A percentile compares a stretch with the other conserved stretches of the same genome.
These are phyloP conservation scores for Nothophaeocryptopus gaeumannii DNA, from an alignment of 2,329 filamentous ascomycete species.

Conservation along the genomic window DNA sequence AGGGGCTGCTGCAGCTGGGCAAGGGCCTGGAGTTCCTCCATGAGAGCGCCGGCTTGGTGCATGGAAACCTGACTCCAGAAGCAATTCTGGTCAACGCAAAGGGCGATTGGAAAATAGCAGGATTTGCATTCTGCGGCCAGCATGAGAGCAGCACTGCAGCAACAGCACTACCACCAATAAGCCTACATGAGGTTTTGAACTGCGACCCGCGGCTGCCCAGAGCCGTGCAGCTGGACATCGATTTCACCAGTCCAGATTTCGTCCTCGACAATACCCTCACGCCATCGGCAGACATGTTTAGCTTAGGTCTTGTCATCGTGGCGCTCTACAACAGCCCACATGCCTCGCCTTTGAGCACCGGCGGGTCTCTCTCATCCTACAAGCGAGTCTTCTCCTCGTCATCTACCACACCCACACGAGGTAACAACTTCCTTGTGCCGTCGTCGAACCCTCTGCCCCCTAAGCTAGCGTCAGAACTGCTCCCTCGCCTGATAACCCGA, in stretches of 20 bases:
- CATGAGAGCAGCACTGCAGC: slow-evolving; percentile 64
- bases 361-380: slow-evolving; percentile 78
- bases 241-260: slow-evolving; percentile 94
- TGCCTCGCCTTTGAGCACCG: slow-evolving; percentile 76
- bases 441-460: slow-evolving; percentile 75
- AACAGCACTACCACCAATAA: slow-evolving; percentile 75
- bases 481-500: slow-evolving; percentile 83
- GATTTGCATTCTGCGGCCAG: slow-evolving; percentile 84
- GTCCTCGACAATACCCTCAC: slow-evolving; percentile 87
- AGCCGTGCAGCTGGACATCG: slow-evolving; percentile 82
- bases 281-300: slow-evolving; percentile 86
- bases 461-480: slow-evolving; percentile 70
- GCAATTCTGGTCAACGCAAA: slow-evolving; percentile 93
- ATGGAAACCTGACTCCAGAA: slow-evolving; percentile 91
- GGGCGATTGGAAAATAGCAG: slow-evolving; percentile 98
- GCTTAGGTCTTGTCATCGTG: slow-evolving; percentile 80
- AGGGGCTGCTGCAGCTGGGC: slow-evolving; percentile 86
- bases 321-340: slow-evolving; percentile 95
- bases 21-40: slow-evolving; percentile 95
- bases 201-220: slow-evolving; percentile 79
- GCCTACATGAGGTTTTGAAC: slow-evolving; percentile 78
- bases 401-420: slow-evolving; percentile 71
- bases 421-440: slow-evolving; percentile 72
- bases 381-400: slow-evolving; percentile 78
- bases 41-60: slow-evolving; percentile 88